Evolutionary conservation across 371 early-diverging fungal species (phyloP).

Genomic region (Rhizoclosmatium hyalinum): DNA sequence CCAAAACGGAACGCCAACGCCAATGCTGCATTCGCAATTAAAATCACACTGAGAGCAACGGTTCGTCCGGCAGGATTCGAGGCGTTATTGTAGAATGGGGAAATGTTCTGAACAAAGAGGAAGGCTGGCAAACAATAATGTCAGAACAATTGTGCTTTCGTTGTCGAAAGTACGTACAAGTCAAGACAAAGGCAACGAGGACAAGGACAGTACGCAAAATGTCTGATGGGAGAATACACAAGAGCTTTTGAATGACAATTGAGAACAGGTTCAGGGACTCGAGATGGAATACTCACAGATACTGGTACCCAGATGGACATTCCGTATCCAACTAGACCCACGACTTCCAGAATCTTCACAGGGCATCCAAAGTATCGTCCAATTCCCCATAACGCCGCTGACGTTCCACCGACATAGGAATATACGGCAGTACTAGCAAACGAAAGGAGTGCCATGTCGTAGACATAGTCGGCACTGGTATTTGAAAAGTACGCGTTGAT

Average conservation of each 20-base stretch:
- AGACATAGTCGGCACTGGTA: slow-evolving; percentile 52
- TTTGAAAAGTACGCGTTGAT: slow-evolving; percentile 73
- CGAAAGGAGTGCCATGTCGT: slow-evolving; percentile 82
- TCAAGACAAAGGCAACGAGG: slow-evolving; percentile 62
- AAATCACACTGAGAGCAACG: slow-evolving; percentile 69
- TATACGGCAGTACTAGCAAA: slow-evolving; percentile 83
- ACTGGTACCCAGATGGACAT: slow-evolving; percentile 91
- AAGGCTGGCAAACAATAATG: slow-evolving; percentile 31
- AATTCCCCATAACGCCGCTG: slow-evolving; percentile 78
- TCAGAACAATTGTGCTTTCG: slow-evolving; percentile 8
- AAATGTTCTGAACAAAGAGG: slow-evolving; percentile 47
- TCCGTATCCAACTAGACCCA: slow-evolving; percentile 91
- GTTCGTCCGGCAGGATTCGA: slow-evolving; percentile 66
- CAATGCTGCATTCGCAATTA: slow-evolving; percentile 73
- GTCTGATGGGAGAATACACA: slow-evolving; percentile 73
- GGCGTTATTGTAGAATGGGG: slow-evolving; percentile 68
- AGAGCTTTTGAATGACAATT: slow-evolving; percentile 53
- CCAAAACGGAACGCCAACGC: slow-evolving; percentile 80
- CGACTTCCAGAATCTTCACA: slow-evolving; percentile 74
- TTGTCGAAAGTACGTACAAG: slow-evolving; percentile 46
- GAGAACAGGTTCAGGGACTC: background rate
- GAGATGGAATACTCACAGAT: slow-evolving; percentile 62
- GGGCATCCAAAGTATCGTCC: slow-evolving; percentile 85
- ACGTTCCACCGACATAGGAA: slow-evolving; percentile 75
- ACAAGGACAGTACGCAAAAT: slow-evolving; percentile 73